phyloP scores from a whole-genome alignment of 2,329 filamentous ascomycete species.

The Polytolypa hystricis region DNA sequence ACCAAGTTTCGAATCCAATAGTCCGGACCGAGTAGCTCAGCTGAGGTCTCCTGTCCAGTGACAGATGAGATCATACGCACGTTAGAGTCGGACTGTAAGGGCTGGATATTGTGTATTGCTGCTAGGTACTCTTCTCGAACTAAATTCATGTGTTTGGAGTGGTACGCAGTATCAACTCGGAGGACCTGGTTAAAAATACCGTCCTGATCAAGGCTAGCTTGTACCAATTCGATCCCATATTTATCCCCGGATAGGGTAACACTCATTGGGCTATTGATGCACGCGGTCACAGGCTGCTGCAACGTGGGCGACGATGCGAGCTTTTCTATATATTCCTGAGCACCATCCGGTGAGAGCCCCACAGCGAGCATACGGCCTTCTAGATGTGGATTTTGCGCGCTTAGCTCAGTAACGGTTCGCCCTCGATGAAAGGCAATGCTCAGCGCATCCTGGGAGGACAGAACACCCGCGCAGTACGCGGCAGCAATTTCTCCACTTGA shows the following conservation, averaged over 20 bases:
- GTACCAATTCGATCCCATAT: conserved; percentile 22
- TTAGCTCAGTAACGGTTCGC: neutral
- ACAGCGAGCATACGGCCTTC: conserved; percentile 47
- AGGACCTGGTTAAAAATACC: conserved; percentile 1
- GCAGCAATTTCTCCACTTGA: conserved; percentile 20
- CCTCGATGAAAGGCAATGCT: conserved; percentile 38
- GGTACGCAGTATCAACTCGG: conserved; percentile 8
- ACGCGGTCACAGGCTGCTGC: conserved; percentile 6
- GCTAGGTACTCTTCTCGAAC: neutral
- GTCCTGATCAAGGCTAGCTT: neutral
- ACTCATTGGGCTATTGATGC: conserved; percentile 5
- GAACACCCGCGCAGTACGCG: conserved; percentile 8
- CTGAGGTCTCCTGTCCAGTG: neutral
- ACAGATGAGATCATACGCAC: neutral
- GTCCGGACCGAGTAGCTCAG: conserved; percentile 1
- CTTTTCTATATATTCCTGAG: conserved; percentile 14
- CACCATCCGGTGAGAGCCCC: conserved; percentile 18
- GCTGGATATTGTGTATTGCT: neutral
- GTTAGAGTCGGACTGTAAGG: neutral
- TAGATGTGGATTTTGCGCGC: conserved; percentile 28
- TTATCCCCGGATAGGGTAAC: conserved; percentile 23
- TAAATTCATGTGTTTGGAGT: conserved; percentile 13
- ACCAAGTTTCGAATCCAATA: conserved; percentile 26
- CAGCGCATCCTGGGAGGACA: conserved; percentile 10
- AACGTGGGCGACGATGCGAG: neutral